Conservation (phyloP, 2,329 filamentous ascomycete species). For the Coniochaeta pulveracea region DNA sequence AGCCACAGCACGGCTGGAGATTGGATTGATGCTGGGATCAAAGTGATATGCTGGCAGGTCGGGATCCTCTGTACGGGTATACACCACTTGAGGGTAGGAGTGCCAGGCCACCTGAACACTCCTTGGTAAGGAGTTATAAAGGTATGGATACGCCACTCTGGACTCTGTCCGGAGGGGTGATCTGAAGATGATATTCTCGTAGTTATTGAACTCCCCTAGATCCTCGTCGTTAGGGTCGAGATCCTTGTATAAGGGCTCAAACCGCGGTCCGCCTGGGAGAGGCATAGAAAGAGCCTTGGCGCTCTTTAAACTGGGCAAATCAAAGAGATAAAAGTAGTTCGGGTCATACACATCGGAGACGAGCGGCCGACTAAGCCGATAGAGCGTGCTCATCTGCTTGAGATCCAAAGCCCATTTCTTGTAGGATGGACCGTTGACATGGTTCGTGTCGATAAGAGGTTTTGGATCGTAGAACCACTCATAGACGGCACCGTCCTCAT, state of each 20-base stretch:
- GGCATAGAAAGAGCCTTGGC: conserved; percentile 96
- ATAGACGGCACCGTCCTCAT: conserved; percentile 79
- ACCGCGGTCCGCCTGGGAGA: conserved; percentile 91
- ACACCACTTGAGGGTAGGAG: conserved; percentile 86
- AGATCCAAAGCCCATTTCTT: conserved; percentile 89
- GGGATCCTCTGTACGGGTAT: conserved; percentile 76
- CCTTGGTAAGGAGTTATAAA: conserved; percentile 92
- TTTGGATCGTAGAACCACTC: conserved; percentile 98
- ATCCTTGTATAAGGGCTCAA: conserved; percentile 96
- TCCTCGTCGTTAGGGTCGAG: conserved; percentile 98
- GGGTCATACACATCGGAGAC: conserved; percentile 87
- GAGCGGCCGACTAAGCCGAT: conserved; percentile 81
- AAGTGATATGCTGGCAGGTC: conserved; percentile 95
- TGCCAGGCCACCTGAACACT: conserved; percentile 93
- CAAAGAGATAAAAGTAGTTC: conserved; percentile 98
- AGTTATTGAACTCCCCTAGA: conserved; percentile 98
- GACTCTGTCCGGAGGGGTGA: conserved; percentile 92
- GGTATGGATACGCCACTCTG: conserved; percentile 82
- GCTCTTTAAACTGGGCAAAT: conserved; percentile 86
- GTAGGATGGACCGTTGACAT: conserved; percentile 95
- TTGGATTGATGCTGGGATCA: conserved; percentile 94
- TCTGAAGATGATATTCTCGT: conserved; percentile 97
- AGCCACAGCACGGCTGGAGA: conserved; percentile 86
- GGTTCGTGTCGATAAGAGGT: conserved; percentile 78
- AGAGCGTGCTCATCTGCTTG: conserved; percentile 91